A percentile compares a stretch with the other conserved stretches of the same genome.
phyloP scores from a whole-genome alignment of 169 alveolate species.

The Plasmodium vinckei region DNA sequence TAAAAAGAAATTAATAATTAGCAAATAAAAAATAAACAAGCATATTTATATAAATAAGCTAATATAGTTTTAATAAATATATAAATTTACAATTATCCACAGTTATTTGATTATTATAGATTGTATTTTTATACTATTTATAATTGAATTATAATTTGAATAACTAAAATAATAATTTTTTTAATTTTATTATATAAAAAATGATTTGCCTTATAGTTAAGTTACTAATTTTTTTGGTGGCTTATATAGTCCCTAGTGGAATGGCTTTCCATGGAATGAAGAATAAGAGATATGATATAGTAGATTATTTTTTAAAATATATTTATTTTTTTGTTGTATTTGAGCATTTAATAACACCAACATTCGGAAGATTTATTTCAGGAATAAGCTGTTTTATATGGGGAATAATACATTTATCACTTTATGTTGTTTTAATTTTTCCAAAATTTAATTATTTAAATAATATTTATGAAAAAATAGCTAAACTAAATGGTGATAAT shows the following conservation, averaged over 20 bases:
- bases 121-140: too few relatives aligned
- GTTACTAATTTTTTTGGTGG: slow-evolving; percentile 19
- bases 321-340: slow-evolving; percentile 40
- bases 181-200: not conserved
- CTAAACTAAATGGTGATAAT: slow-evolving; percentile 32
- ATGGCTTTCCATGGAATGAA: slow-evolving; percentile 57
- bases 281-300: slow-evolving; percentile 43
- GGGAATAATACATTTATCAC: slow-evolving; percentile 30
- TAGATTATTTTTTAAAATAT: slow-evolving; percentile 45
- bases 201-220: slow-evolving; percentile 30
- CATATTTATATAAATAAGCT: too few relatives aligned
- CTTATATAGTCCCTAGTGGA: slow-evolving; percentile 30
- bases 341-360: slow-evolving; percentile 30
- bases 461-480: slow-evolving; percentile 21
- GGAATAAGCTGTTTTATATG: slow-evolving; percentile 19
- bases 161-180: not conserved
- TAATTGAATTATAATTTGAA: too few relatives aligned
- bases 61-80: too few relatives aligned
- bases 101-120: too few relatives aligned
- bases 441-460: slow-evolving; percentile 42
- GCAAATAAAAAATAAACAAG: too few relatives aligned
- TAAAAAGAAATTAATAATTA: too few relatives aligned
- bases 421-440: slow-evolving; percentile 24
- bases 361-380: slow-evolving; percentile 25
- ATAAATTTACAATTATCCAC: too few relatives aligned